Conservation (phyloP, 495 filamentous ascomycete species). For the Staphylotrichum longicolle region DNA sequence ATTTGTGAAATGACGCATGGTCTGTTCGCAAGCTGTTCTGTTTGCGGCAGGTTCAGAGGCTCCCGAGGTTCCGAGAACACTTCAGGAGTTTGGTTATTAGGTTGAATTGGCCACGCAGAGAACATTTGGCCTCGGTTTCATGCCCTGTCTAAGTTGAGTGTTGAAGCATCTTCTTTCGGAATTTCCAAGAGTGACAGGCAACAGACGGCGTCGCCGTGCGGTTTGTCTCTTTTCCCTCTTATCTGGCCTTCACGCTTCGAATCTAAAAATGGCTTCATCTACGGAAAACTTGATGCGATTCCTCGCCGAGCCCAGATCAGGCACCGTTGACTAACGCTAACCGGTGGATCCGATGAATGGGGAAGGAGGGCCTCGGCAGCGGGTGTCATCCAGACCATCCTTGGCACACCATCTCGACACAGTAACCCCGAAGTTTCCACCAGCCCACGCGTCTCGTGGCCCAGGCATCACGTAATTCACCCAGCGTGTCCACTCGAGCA, state of each 20-base stretch:
- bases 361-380: slow-evolving; percentile 1
- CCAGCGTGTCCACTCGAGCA: not conserved
- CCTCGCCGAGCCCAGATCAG: not conserved
- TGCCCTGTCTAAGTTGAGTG: too few relatives aligned
- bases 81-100: too few relatives aligned
- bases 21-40: not conserved
- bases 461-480: slow-evolving; percentile 8
- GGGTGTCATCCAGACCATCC: not conserved
- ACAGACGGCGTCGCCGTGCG: too few relatives aligned
- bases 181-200: too few relatives aligned
- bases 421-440: not conserved
- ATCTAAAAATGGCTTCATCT: too few relatives aligned
- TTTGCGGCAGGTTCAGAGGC: slow-evolving; percentile 4
- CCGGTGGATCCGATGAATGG: not conserved
- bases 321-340: not conserved
- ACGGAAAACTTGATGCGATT: not conserved
- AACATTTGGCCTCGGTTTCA: too few relatives aligned
- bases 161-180: too few relatives aligned
- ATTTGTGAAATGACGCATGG: not conserved
- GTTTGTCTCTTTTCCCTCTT: too few relatives aligned
- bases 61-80: too few relatives aligned
- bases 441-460: slow-evolving; percentile 3
- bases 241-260: too few relatives aligned
- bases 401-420: not conserved
- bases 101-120: too few relatives aligned